Evolutionary conservation across 2,329 filamentous ascomycete genomes (phyloP).

Genomic region (Alternaria triticimaculans): DNA sequence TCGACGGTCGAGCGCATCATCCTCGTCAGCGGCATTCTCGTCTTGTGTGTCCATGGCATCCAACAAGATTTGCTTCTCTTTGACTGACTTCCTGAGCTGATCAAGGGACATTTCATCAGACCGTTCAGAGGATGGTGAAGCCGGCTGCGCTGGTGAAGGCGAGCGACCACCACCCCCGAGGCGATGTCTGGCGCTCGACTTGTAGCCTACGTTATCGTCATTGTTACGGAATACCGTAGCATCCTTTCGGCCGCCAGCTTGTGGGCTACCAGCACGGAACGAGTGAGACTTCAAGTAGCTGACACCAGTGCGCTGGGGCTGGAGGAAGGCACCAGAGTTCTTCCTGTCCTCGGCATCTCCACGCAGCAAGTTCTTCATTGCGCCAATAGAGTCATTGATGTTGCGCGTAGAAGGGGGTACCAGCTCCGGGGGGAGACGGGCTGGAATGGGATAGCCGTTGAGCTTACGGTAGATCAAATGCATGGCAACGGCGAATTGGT

Average conservation of each 20-base stretch:
- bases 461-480: conserved; percentile 97
- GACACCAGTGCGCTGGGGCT: conserved; percentile 96
- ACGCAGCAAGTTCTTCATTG: conserved; percentile 86
- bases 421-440: conserved; percentile 85
- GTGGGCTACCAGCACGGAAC: conserved; percentile 71
- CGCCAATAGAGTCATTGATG: conserved; percentile 89
- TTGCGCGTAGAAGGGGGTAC: conserved; percentile 94
- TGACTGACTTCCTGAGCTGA: conserved; percentile 89
- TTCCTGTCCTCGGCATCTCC: conserved; percentile 91
- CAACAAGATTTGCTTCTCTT: conserved; percentile 90
- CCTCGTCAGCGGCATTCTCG: conserved; percentile 86
- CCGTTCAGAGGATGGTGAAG: conserved; percentile 61
- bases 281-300: conserved; percentile 97
- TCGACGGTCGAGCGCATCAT: conserved; percentile 87
- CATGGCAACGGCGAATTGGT: conserved; percentile 98
- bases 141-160: conserved; percentile 72
- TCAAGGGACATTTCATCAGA: conserved; percentile 86
- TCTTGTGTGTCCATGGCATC: conserved; percentile 97
- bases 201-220: conserved; percentile 87
- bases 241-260: conserved; percentile 77
- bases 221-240: conserved; percentile 97
- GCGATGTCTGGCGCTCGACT: conserved; percentile 89
- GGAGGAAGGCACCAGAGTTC: conserved; percentile 83
- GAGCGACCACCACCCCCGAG: conserved; percentile 72
- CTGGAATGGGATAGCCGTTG: conserved; percentile 92